phyloP scores from a whole-genome alignment of 371 early-diverging fungal species.

The Actinomucor elegans region DNA sequence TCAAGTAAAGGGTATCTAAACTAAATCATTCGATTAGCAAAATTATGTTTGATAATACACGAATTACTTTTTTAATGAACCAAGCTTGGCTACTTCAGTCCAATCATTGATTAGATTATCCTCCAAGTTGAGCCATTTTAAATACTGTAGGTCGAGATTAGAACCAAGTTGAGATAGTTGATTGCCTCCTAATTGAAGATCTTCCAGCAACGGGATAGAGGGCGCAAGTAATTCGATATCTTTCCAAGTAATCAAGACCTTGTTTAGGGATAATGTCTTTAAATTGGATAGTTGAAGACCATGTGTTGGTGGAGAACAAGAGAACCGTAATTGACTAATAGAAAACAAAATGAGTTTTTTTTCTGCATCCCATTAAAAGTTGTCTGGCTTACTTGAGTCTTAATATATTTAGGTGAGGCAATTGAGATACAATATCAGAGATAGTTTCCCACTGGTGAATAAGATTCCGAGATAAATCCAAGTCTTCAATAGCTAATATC shows the following conservation, averaged over 20 bases:
- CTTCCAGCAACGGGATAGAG: conserved; percentile 55
- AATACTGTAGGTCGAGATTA: conserved; percentile 39
- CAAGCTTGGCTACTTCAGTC: conserved; percentile 51
- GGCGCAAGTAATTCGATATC: conserved; percentile 46
- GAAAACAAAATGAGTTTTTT: background rate
- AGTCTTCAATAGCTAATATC: conserved; percentile 58
- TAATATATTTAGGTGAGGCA: conserved; percentile 56
- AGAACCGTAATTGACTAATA: conserved; percentile 20
- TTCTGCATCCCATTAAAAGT: background rate
- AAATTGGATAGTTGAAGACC: conserved; percentile 40
- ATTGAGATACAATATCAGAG: conserved; percentile 57
- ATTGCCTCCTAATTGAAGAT: conserved; percentile 70
- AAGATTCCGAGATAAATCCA: conserved; percentile 75
- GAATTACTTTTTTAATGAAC: conserved; percentile 48
- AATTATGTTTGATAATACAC: background rate
- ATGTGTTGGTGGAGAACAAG: conserved; percentile 30
- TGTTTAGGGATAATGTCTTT: conserved; percentile 26
- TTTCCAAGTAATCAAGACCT: conserved; percentile 21
- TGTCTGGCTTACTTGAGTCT: conserved; percentile 57
- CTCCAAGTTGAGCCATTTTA: conserved; percentile 68
- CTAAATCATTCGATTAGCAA: conserved; percentile 8
- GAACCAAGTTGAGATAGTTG: conserved; percentile 31
- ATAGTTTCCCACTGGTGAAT: conserved; percentile 63
- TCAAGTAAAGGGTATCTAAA: conserved; percentile 48
- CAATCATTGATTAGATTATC: conserved; percentile 61